These are phyloP conservation scores for Wickerhamiella vanderwaltii DNA, from an alignment of 805 yeast species.

Conservation along the genomic window DNA sequence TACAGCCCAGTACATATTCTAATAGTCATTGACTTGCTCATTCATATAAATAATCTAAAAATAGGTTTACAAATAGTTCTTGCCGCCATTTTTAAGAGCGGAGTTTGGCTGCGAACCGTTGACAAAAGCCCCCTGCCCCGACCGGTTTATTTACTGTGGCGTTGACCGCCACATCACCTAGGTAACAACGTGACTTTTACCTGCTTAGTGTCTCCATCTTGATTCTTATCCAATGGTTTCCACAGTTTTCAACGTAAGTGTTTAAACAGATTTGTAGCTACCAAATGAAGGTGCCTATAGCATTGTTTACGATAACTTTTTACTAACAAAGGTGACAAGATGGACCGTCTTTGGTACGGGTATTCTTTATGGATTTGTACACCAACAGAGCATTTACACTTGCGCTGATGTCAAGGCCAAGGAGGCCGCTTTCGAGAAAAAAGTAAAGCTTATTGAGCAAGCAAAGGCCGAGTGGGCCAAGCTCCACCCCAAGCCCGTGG, in stretches of 20 bases:
- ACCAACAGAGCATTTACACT: slow-evolving; percentile 56
- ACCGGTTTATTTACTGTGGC: no score
- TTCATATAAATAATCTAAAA: no score
- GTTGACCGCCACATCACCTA: no score
- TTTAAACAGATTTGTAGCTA: not conserved
- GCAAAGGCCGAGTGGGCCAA: slow-evolving; percentile 85
- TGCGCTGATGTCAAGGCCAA: slow-evolving; percentile 49
- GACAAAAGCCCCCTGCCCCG: no score
- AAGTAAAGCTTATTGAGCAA: slow-evolving; percentile 66
- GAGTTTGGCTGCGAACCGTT: no score
- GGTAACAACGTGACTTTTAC: no score
- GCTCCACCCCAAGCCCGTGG: slow-evolving; percentile 37
- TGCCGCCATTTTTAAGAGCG: no score
- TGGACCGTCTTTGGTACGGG: slow-evolving; percentile 87
- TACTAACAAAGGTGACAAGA: slow-evolving; percentile 59
- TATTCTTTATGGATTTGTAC: slow-evolving; percentile 75
- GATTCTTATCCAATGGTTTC: slow-evolving; percentile 15
- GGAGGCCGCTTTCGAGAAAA: slow-evolving; percentile 44
- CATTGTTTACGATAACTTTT: not conserved
- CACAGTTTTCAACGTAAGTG: slow-evolving; percentile 22
- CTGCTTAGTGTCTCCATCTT: slow-evolving; percentile 4
- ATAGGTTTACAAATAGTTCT: no score
- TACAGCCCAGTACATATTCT: no score
- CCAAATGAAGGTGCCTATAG: not conserved
- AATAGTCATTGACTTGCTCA: no score